Base-by-base conservation (phyloP, 1,139 yeast species). In the Protomyces pachydermus region DNA sequence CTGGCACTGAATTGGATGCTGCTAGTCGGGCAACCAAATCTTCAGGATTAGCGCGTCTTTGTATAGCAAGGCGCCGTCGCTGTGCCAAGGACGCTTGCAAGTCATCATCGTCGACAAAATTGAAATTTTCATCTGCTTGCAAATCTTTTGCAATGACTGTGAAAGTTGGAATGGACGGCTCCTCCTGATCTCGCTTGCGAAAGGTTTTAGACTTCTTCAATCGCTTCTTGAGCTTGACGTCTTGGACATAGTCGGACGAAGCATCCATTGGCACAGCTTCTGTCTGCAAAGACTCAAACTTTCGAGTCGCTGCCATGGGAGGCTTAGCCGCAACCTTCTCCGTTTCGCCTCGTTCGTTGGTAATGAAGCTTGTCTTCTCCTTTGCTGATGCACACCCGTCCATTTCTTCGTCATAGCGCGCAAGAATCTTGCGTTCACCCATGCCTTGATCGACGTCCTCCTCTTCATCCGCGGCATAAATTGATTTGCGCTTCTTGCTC, bases 161-260 rank as follows among this genome's bases (percentile, higher is more conserved):
- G 48, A 42, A 42, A 3, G 14, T 12, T n/a, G 48, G 12, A 18
- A 16, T 64, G 56, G 6, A 68, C 63, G 48, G 65, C 68, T 60
- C 73, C 60, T 67, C 72, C 68, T 63, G 67, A 45, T 51, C 56
- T 65, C 60, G 64, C 45, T 57, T 60, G 65, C 66, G 69, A 65
- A 56, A 18, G 68, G 48, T 16, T 42, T n/a, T 42, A 9, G 18
- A 66, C 42, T 64, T 67, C 60, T 72, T 77, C 71, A 77, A 80
- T 60, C 76, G 71, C 69, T 77, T 82, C 72, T 79, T 83, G 78
- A 82, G 83, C 71, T 81, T 83, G 6, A 78, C 32, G 6, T 55
- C 72, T 4, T 79, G 56, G 14, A 65, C 61, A 28, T 64, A 67
- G 18, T 70, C 66, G 5, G 69, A 68, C 10, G 48, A 51, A 37